phyloP scores from a whole-genome alignment of 306 rosid species.

The Phaseolus lunatus region DNA sequence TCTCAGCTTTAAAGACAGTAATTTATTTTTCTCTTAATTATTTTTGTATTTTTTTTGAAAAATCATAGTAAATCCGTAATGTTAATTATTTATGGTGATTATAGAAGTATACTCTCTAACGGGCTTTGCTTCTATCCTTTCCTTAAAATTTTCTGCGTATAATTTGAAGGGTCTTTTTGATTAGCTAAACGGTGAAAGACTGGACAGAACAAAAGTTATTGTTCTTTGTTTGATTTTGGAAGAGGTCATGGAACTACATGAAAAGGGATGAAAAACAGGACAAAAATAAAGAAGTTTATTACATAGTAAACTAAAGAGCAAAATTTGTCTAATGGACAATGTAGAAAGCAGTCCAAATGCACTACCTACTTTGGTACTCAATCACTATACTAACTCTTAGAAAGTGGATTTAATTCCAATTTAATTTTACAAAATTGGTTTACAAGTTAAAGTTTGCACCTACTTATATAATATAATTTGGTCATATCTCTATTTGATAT shows the following conservation, averaged over 20 bases:
- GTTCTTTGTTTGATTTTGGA: background rate
- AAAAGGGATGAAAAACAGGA: background rate
- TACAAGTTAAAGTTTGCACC: too few species aligned
- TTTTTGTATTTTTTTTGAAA: background rate
- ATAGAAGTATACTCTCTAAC: background rate
- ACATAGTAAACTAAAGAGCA: background rate
- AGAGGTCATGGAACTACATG: background rate
- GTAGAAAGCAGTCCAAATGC: too few species aligned
- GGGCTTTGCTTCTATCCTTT: background rate
- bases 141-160: background rate
- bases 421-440: too few species aligned
- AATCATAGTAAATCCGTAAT: background rate
- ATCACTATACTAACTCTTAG: too few species aligned
- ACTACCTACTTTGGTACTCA: too few species aligned
- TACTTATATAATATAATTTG: too few species aligned
- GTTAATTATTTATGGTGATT: background rate
- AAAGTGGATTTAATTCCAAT: too few species aligned
- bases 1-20: slow-evolving; percentile 27
- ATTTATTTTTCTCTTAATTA: background rate
- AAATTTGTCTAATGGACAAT: background rate
- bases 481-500: too few species aligned
- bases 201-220: background rate
- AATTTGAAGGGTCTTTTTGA: background rate
- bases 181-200: background rate
- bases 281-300: background rate